A percentile compares a stretch with the other conserved stretches of the same genome.
Evolutionary conservation across 129 eudicot genomes (phyloP).

Genomic region (Centaurea solstitialis): DNA sequence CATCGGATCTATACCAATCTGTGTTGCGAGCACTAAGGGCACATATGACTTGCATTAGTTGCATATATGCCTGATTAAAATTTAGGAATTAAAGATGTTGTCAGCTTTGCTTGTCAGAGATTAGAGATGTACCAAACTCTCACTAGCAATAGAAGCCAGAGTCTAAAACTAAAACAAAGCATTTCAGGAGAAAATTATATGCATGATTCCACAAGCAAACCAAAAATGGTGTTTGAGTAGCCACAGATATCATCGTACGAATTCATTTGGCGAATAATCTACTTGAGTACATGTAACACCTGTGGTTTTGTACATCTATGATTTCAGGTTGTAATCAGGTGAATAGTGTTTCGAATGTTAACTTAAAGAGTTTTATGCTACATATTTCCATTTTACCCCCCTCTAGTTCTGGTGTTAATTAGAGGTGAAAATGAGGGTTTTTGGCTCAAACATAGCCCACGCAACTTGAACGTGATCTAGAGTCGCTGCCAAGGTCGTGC

Average conservation of each 20-base stretch:
- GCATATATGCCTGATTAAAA: background rate
- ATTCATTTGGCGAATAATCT: constrained; percentile 5
- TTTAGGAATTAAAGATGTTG: background rate
- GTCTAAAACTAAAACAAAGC: background rate
- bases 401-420: too few relatives aligned
- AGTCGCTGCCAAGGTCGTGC: too few relatives aligned
- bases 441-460: too few relatives aligned
- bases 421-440: too few relatives aligned
- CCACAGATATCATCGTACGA: background rate
- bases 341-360: too few relatives aligned
- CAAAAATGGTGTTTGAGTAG: constrained; percentile 12
- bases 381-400: too few relatives aligned
- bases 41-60: background rate
- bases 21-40: background rate
- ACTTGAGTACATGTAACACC: background rate
- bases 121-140: constrained; percentile 4
- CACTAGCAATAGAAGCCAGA: constrained; percentile 3
- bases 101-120: background rate
- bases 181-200: constrained; percentile 2
- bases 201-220: constrained; percentile 3
- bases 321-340: too few relatives aligned
- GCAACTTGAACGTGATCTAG: too few relatives aligned
- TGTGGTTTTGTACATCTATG: too few relatives aligned
- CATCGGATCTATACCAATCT: background rate
- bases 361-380: too few relatives aligned